phyloP scores from a whole-genome alignment of 2,329 filamentous ascomycete species.

The Penicillium sp. region DNA sequence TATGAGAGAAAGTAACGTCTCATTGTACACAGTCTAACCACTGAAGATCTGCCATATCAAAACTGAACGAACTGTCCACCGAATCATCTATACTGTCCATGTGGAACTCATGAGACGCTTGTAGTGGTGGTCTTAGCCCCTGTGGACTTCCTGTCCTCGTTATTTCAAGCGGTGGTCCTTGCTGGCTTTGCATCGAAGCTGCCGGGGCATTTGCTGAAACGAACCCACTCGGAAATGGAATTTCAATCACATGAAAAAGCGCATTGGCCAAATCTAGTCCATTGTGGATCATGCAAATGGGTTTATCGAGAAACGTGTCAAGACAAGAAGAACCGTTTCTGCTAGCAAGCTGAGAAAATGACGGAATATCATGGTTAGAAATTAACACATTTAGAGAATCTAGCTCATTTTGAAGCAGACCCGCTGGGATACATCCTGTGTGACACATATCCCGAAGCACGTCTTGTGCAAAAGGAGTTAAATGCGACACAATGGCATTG shows the following conservation, averaged over 20 bases:
- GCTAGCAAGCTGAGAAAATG: too few relatives aligned
- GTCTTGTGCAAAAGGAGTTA: neutral
- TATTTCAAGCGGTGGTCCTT: neutral
- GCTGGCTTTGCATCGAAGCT: neutral
- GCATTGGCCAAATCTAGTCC: neutral
- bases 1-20: neutral
- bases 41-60: constrained; percentile 5
- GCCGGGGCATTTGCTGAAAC: neutral
- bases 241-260: neutral
- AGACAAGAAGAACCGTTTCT: neutral
- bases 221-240: neutral
- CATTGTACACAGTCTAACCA: constrained; percentile 7
- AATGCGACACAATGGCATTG: neutral
- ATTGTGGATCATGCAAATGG: neutral
- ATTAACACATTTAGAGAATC: neutral
- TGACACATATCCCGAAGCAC: constrained; percentile 9
- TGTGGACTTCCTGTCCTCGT: neutral
- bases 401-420: constrained; percentile 4
- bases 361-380: neutral
- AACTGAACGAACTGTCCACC: constrained; percentile 3
- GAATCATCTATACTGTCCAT: neutral
- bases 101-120: neutral
- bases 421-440: constrained; percentile 7
- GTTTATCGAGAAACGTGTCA: neutral
- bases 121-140: neutral